Evolutionary conservation across 495 filamentous ascomycete genomes (phyloP), one percentile per base, ranked within the genome.

Genomic region (Bathelium albidoporum): DNA sequence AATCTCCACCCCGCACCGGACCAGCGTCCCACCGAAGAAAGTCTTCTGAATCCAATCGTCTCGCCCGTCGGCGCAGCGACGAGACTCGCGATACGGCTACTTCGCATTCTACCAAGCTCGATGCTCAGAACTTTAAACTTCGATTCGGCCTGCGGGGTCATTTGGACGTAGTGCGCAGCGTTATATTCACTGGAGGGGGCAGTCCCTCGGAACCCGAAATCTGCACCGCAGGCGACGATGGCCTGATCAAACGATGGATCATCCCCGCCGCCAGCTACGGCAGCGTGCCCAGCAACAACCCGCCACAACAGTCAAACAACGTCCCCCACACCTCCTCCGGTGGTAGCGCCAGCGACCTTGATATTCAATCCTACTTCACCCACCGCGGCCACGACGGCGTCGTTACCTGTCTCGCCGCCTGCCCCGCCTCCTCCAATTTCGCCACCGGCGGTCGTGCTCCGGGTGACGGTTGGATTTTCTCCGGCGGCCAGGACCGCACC

Each of bases 391-490:
- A 98, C 71, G 83, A 82, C 24, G 93, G 94, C 11, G 83, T 90
- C n/a, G 91, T 98, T 11, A 89, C 92, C 58, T 89, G 83, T 9
- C 76, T 98, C 11, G 86, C 95, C 1, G 88, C 94, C 2, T 96
- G 88, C 78, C 90, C 91, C 1, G 83, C 90, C 2, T 83, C 87
- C 5, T 86, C 90, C 45, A 89, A 88, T 68, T 94, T 95, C 73
- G 89, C 88, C 10, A 95, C 90, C 32, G 91, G 91, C 22, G 92
- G 91, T 10, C 84, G 91, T 62, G 87, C 86, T 1, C 80, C 87
- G 62, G 90, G 90, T 22, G 92, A 96, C 66, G 95, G 95, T 5
- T 97, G 95, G 94, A 88, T 98, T 41, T 97, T 98, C 74, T 97
- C 92, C 20, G 94, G 95, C 45, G 94, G 94, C 2, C 90, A 96